These are phyloP conservation scores for Candida loeiensis DNA, from an alignment of 805 yeast species.

Conservation along the genomic window DNA sequence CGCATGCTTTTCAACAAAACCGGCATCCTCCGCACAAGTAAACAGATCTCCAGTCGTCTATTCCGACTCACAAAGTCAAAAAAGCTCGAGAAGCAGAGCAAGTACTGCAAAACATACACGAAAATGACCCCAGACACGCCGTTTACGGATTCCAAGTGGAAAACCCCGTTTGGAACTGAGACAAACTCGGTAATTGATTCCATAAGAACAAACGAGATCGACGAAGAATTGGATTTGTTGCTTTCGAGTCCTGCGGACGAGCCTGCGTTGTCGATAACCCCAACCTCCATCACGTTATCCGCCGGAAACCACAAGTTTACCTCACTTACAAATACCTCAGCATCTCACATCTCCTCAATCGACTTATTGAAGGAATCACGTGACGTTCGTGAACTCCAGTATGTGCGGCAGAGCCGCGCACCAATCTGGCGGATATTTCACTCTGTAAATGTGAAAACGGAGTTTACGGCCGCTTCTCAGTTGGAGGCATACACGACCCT, in stretches of 20 bases:
- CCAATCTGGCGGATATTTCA: slow-evolving; percentile 6
- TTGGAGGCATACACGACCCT: slow-evolving; percentile 5
- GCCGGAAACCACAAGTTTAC: background rate
- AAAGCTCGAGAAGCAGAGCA: slow-evolving; percentile 17
- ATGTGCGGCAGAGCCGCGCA: slow-evolving; percentile 3
- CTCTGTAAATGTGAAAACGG: slow-evolving; percentile 6
- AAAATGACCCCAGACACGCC: slow-evolving; percentile 5
- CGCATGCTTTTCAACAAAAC: slow-evolving; percentile 38
- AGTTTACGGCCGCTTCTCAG: slow-evolving; percentile 1
- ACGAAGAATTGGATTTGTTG: slow-evolving; percentile 28
- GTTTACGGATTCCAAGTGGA: no score
- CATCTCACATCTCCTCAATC: background rate
- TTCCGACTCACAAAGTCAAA: slow-evolving; percentile 26
- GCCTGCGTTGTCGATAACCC: background rate
- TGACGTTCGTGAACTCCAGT: background rate
- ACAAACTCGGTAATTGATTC: slow-evolving; percentile 15
- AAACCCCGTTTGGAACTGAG: no score
- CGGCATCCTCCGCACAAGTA: slow-evolving; percentile 33
- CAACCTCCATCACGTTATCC: background rate
- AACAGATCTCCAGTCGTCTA: slow-evolving; percentile 33
- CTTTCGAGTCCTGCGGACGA: slow-evolving; percentile 17
- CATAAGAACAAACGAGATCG: slow-evolving; percentile 24
- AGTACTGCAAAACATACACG: slow-evolving; percentile 9
- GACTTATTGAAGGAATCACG: background rate
- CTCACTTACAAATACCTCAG: background rate